phyloP scores from a whole-genome alignment of 2,329 filamentous ascomycete species.

The Fusarium denticulatum region DNA sequence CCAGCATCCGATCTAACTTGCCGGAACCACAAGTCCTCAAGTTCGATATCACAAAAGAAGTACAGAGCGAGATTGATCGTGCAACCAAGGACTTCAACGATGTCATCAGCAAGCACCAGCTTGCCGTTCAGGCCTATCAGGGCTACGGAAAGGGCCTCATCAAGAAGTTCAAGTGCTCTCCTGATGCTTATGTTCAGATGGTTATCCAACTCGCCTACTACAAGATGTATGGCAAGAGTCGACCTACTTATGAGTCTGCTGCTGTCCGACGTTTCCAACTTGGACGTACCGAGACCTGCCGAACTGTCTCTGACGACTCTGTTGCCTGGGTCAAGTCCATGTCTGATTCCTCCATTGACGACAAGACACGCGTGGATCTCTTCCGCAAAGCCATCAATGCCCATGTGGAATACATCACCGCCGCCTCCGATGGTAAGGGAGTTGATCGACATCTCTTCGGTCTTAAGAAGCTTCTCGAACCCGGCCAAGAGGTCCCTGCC shows the following conservation, averaged over 20 bases:
- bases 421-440: constrained; percentile 90
- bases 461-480: constrained; percentile 86
- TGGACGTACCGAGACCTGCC: constrained; percentile 95
- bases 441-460: constrained; percentile 98
- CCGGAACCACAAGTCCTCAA: constrained; percentile 81
- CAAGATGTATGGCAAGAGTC: constrained; percentile 99
- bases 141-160: constrained; percentile 98
- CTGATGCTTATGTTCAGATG: constrained; percentile 98
- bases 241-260: constrained; percentile 97
- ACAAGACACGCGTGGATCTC: constrained; percentile 74
- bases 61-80: constrained; percentile 80
- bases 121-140: constrained; percentile 94
- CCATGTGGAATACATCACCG: constrained; percentile 90
- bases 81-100: constrained; percentile 82
- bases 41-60: constrained; percentile 80
- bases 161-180: constrained; percentile 99
- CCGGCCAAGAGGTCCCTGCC: constrained; percentile 81
- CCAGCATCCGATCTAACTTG: constrained; percentile 80
- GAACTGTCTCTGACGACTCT: constrained; percentile 88
- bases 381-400: constrained; percentile 84
- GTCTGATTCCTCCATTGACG: constrained; percentile 71
- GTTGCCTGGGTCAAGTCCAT: constrained; percentile 91
- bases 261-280: constrained; percentile 95
- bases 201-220: constrained; percentile 97
- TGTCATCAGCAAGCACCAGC: constrained; percentile 87